Evolutionary conservation across 2,329 filamentous ascomycete species (phyloP).

Genomic region (Phoma sp.): DNA sequence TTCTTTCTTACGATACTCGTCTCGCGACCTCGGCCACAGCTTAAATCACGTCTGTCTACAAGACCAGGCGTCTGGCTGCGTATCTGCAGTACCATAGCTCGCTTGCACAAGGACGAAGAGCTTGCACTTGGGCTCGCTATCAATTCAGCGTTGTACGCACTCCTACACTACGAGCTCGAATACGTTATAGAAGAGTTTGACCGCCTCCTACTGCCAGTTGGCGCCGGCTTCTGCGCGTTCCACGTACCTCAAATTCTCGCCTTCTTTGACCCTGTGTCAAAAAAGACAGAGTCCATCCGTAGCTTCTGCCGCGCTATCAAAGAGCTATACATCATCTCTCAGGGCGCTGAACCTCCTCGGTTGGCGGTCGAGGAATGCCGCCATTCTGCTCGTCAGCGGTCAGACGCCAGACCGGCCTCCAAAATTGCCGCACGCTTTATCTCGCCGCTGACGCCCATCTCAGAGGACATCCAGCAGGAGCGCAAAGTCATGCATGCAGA

Average conservation of each 20-base stretch:
- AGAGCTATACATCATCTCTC: not conserved
- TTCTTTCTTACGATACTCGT: not conserved
- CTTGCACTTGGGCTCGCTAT: not conserved
- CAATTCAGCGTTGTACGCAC: conserved; percentile 1
- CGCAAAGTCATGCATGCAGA: conserved; percentile 1
- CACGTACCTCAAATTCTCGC: not conserved
- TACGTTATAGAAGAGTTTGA: conserved; percentile 3
- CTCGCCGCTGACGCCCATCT: conserved; percentile 7
- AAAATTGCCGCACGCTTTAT: conserved; percentile 4
- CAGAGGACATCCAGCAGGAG: conserved; percentile 9
- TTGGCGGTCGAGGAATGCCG: too few relatives aligned
- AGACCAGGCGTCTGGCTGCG: not conserved
- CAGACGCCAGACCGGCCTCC: not conserved
- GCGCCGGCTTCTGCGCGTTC: conserved; percentile 1
- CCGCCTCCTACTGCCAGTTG: not conserved
- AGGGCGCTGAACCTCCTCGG: not conserved
- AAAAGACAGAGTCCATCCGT: not conserved
- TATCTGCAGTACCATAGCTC: not conserved
- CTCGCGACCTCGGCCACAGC: not conserved
- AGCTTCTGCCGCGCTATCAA: not conserved
- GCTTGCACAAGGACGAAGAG: not conserved
- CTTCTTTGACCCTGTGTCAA: not conserved
- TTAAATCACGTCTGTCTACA: not conserved
- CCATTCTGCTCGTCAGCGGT: too few relatives aligned
- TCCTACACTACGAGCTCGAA: not conserved